Evolutionary conservation across 768 basidiomycete genomes (phyloP).

Genomic region (Austroboletus eburneus): DNA sequence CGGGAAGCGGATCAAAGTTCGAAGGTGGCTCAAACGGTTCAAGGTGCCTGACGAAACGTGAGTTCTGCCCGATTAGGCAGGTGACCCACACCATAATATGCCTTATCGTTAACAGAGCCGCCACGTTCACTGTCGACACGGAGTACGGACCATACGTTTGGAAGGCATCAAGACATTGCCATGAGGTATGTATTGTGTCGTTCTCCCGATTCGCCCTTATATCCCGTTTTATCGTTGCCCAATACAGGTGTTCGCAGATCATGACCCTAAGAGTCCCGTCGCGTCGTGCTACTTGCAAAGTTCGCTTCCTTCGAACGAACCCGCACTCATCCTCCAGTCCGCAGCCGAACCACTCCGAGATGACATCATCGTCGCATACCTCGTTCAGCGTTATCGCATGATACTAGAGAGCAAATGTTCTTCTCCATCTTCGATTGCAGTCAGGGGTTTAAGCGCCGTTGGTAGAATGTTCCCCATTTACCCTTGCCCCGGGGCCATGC

Average conservation of each 20-base stretch:
- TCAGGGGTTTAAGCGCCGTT: too few species aligned
- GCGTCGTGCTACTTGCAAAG: constrained; percentile 21
- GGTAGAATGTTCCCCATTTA: too few species aligned
- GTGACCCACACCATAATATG: not conserved
- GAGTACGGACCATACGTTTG: constrained; percentile 23
- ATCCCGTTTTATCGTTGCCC: not conserved
- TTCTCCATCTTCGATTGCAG: too few species aligned
- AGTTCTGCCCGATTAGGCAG: constrained; percentile 1
- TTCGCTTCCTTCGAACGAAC: constrained; percentile 4
- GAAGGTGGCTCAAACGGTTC: constrained; percentile 27
- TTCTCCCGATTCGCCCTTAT: too few species aligned
- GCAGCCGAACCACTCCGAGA: constrained; percentile 26
- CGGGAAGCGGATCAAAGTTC: constrained; percentile 11
- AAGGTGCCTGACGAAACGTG: constrained; percentile 22
- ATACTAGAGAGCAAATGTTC: constrained; percentile 17
- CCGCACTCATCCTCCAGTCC: constrained; percentile 21
- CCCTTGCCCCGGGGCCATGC: too few species aligned
- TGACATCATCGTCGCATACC: constrained; percentile 27
- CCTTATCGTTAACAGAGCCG: constrained; percentile 4
- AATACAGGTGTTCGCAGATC: constrained; percentile 20
- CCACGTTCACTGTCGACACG: constrained; percentile 20
- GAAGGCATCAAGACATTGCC: constrained; percentile 7
- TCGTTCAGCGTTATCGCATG: constrained; percentile 25
- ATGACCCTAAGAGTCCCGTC: constrained; percentile 19
- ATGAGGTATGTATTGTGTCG: not conserved